Evolutionary conservation across 179 eudicot species (phyloP), one percentile per base, ranked within the genome.

Genomic region (Amaranthus tricolor): DNA sequence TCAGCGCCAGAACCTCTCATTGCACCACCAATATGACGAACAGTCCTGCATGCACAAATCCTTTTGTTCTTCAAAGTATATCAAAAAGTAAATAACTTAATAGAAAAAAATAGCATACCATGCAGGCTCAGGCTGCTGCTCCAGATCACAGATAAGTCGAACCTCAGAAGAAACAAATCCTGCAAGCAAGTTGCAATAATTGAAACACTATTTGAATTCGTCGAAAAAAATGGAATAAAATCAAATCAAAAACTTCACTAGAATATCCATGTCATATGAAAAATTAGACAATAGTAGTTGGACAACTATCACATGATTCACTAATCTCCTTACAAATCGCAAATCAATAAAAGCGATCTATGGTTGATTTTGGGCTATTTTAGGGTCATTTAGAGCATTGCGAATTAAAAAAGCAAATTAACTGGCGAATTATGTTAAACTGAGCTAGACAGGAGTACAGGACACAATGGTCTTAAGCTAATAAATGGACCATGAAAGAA

Each of bases 1-100:
- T 94, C 97, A 11, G 98, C 98, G 54, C 96, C 97, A 74, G 98
- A 86, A 78, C 98, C 98, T 81, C 97, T 90, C 94, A 94, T 92
- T 62, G 97, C 87, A 77, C 96, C 92, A 66, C 97, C 98, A 71
- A 94, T 79, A 81, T 94, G 97, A 58, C 97, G 85, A 75, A 94
- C 86, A 79, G 86, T 86, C 98, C 98, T 94, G 78, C 31, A 73
- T 7, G 16, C 6, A 53, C 24, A 48, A 56, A 43, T 31, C 45
- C 45, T 61, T 76, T 57, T 62, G 21, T 17, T 66, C 24, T 31
- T 67, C 44, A 19, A 31, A 16, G 53, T 50, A 12, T 9, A 16
- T n/a, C 20, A 50, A 31, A 31, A 49, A 66, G 54, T 68, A 17
- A 73, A 44, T 51, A 40, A 60, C 9, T 53, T 60, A 19, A 55